Percentiles rank a stretch among this genome's conserved stretches.
Evolutionary conservation across 164 flowering plant species (phyloP).

Genomic region (Annona squamosa): DNA sequence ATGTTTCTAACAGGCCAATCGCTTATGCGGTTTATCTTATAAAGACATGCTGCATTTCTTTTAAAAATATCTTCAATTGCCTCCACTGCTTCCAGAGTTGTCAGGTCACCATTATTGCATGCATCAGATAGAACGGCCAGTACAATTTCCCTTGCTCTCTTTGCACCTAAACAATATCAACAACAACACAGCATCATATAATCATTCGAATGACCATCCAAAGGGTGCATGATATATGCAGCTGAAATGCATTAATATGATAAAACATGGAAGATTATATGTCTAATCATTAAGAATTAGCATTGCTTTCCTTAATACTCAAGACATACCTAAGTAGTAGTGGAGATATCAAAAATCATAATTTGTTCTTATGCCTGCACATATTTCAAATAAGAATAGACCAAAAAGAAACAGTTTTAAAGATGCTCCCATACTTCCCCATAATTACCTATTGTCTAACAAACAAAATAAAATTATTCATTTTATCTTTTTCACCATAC

Average conservation of each 20-base stretch:
- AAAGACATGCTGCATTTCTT: slow-evolving; percentile 56
- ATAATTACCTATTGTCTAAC: no score
- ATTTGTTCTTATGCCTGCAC: no score
- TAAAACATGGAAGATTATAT: neutral
- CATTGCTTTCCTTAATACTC: no score
- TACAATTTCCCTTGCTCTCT: slow-evolving; percentile 69
- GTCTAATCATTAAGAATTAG: no score
- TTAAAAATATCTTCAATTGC: slow-evolving; percentile 70
- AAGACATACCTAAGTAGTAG: no score
- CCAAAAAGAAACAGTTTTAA: no score
- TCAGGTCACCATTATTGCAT: slow-evolving; percentile 77
- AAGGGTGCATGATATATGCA: neutral
- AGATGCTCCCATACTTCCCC: no score
- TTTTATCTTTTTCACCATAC: no score
- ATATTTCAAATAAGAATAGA: no score
- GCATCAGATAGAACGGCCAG: slow-evolving; percentile 74
- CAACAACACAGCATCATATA: neutral
- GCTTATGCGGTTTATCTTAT: slow-evolving; percentile 36
- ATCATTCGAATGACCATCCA: neutral
- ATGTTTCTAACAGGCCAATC: slow-evolving; percentile 13
- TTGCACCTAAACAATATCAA: slow-evolving; percentile 54
- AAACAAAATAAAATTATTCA: no score
- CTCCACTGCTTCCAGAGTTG: slow-evolving; percentile 68
- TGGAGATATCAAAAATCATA: no score
- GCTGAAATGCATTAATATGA: neutral